These are phyloP conservation scores for Discostella stelligera DNA, from an alignment of 352 stramenopile genomes.

Conservation along the genomic window DNA sequence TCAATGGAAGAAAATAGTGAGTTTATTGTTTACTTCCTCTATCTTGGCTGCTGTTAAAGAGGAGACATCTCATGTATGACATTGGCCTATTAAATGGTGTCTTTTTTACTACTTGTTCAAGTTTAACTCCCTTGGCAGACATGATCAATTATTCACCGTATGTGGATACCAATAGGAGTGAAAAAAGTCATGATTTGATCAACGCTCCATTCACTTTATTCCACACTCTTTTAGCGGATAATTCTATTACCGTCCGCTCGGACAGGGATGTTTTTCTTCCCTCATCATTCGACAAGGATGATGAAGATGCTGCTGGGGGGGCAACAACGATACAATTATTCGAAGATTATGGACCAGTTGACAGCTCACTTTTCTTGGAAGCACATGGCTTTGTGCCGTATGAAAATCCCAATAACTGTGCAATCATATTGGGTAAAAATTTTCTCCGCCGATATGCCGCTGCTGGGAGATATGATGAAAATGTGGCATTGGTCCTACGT, in stretches of 20 bases:
- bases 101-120: background rate
- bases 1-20: slow-evolving; percentile 34
- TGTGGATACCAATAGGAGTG: background rate
- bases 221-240: slow-evolving; percentile 24
- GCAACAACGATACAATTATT: slow-evolving; percentile 81
- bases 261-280: slow-evolving; percentile 45
- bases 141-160: slow-evolving; percentile 65
- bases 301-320: slow-evolving; percentile 1
- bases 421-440: slow-evolving; percentile 37
- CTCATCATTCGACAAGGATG: slow-evolving; percentile 1
- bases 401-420: slow-evolving; percentile 89
- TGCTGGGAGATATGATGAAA: slow-evolving; percentile 53
- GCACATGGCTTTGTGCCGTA: slow-evolving; percentile 90
- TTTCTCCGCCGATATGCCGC: slow-evolving; percentile 34
- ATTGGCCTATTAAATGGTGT: background rate
- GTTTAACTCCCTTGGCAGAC: slow-evolving; percentile 61
- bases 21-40: background rate
- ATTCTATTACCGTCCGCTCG: slow-evolving; percentile 53
- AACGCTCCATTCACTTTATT: slow-evolving; percentile 29
- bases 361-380: slow-evolving; percentile 86
- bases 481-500: slow-evolving; percentile 37
- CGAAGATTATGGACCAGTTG: slow-evolving; percentile 94
- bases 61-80: background rate
- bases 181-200: background rate
- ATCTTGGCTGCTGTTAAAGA: background rate